Evolutionary conservation across 73 alveolate species (phyloP), one percentile per base, ranked within the genome.

Genomic region (Paramecium bursaria): DNA sequence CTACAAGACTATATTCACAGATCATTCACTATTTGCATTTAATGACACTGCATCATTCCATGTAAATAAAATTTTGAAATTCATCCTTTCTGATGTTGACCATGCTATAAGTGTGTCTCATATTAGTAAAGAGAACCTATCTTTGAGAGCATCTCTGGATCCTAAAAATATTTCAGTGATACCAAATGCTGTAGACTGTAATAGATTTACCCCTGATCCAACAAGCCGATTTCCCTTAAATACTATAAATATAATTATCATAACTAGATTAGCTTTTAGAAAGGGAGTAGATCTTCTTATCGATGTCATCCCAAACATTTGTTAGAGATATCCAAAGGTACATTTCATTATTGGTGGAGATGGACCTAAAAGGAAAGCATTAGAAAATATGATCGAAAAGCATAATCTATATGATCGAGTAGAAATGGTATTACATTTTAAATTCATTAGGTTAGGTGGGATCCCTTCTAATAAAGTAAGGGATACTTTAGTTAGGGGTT

Each of bases 251-350:
- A 94, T 98, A 15, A 98, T 96, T 3, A 94, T 98, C 44, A 95
- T 98, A 11, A 89, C 98, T 52, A 87, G 99, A 54, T 93, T 95
- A 91, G 90, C 98, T 5, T 96, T 92, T 85, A 89, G 99, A 52
- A 98, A 98, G 90, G 99, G 99, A 48, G 94, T 97, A 13, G 99
- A 98, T 88, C 90, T 98, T 39, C 86, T 98, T 51, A 94, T 98
- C 19, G 99, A 96, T 57, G 95, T 96, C 15, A 95, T 98, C 31
- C 99, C 99, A 0, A 92, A 89, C 74, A 92, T 96, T 48, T 91
- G 98, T 74, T 88, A 88, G 79, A 91, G 90, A 92, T 88, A 74
- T 57, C 99, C 97, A 10, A 25, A 57, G 60, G 95, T 85, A 35
- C 53, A 93, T 54, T 93, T 93, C 80, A 89, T 91, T 46, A 91